Conservation (phyloP, 768 basidiomycete genomes). For the Pleurotus citrinopileatus region DNA sequence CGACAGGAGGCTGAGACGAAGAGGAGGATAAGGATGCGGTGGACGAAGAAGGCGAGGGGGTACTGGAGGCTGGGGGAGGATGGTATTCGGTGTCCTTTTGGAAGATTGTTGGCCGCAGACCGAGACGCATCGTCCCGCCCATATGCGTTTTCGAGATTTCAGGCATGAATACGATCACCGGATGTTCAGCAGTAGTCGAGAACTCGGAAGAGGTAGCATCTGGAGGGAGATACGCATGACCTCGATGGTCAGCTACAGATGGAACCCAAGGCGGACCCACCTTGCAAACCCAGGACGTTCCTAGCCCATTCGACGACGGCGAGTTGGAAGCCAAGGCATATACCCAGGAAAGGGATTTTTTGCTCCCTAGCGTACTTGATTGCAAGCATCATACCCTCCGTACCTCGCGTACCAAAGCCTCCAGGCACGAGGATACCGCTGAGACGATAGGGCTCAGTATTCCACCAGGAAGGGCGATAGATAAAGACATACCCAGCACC, state of each 20-base stretch:
- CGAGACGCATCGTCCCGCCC: constrained; percentile 99
- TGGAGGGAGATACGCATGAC: constrained; percentile 25
- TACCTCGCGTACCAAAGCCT: constrained; percentile 91
- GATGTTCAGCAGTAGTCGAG: constrained; percentile 52
- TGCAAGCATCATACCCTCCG: constrained; percentile 97
- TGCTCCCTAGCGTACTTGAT: constrained; percentile 97
- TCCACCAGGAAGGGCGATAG: not conserved
- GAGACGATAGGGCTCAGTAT: constrained; percentile 12
- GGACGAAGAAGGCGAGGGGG: constrained; percentile 2
- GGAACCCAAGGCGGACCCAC: constrained; percentile 34
- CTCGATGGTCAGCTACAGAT: not conserved
- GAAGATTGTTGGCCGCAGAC: constrained; percentile 94
- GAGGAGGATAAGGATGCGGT: not conserved
- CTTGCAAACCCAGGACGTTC: constrained; percentile 68
- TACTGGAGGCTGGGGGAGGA: not conserved
- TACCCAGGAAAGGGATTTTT: constrained; percentile 91
- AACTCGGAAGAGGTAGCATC: constrained; percentile 90
- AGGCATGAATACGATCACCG: constrained; percentile 95
- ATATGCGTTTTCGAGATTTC: constrained; percentile 97
- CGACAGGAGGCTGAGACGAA: not conserved
- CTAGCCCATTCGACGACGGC: constrained; percentile 95
- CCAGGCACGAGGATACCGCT: constrained; percentile 98
- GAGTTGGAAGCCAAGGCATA: constrained; percentile 97
- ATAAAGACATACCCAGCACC: constrained; percentile 67
- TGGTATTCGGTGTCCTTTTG: constrained; percentile 52